phyloP scores from a whole-genome alignment of 768 basidiomycete genomes.

The Lactifluus pinguis region DNA sequence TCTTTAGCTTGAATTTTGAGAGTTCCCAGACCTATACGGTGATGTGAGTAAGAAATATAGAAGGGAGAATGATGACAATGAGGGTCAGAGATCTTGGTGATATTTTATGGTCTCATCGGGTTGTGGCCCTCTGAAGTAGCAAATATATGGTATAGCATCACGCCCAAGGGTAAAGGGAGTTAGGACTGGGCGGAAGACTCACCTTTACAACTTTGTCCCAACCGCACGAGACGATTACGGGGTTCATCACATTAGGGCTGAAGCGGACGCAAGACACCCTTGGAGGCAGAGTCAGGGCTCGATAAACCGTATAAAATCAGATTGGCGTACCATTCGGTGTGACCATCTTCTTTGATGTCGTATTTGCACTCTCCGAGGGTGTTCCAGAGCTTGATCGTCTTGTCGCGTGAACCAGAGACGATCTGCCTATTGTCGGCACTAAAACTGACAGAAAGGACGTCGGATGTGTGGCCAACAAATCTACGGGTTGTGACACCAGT shows the following conservation, averaged over 20 bases:
- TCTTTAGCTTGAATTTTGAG: conserved; percentile 99
- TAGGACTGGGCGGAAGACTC: conserved; percentile 23
- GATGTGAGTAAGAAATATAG: not conserved
- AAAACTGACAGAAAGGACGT: conserved; percentile 98
- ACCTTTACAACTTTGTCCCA: conserved; percentile 99
- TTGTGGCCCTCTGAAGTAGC: conserved; percentile 28
- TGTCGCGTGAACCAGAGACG: conserved; percentile 95
- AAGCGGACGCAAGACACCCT: conserved; percentile 99
- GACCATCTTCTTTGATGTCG: conserved; percentile 98
- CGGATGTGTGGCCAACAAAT: conserved; percentile 96
- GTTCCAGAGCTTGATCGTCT: conserved; percentile 99
- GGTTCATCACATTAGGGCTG: conserved; percentile 95
- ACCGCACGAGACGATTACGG: conserved; percentile 97
- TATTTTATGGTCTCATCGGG: conserved; percentile 46
- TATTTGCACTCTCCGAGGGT: conserved; percentile 99
- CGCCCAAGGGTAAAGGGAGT: conserved; percentile 1
- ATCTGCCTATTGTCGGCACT: conserved; percentile 99
- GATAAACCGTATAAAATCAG: not conserved
- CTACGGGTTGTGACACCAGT: conserved; percentile 92
- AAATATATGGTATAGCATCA: conserved; percentile 33
- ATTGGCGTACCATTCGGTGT: conserved; percentile 75
- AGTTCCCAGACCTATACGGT: conserved; percentile 90
- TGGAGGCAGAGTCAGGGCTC: not conserved
- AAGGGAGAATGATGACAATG: not conserved
- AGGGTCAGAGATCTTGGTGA: conserved; percentile 65